These are phyloP conservation scores for Wickerhamomyces sydowiorum DNA, from an alignment of 805 yeast species.

Conservation along the genomic window DNA sequence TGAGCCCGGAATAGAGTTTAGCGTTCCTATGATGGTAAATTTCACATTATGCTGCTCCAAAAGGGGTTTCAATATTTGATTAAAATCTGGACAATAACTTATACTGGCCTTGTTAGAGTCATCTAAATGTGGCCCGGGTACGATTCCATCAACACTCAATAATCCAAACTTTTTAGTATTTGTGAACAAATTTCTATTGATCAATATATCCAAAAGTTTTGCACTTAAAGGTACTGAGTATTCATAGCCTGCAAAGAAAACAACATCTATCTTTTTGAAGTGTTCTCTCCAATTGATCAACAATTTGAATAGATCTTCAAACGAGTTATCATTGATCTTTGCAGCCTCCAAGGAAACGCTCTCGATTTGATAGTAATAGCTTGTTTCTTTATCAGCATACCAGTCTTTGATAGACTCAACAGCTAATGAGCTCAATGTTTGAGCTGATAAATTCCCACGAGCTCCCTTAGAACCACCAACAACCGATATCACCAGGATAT, in stretches of 20 bases:
- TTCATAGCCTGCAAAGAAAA: conserved; percentile 46
- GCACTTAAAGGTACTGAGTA: conserved; percentile 49
- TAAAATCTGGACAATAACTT: background rate
- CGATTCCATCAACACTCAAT: conserved; percentile 30
- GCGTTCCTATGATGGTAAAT: conserved; percentile 43
- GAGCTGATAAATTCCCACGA: conserved; percentile 4
- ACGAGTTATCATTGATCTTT: conserved; percentile 24
- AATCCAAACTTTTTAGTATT: conserved; percentile 24
- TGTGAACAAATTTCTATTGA: conserved; percentile 23
- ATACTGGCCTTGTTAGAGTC: conserved; percentile 16
- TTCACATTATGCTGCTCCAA: conserved; percentile 35
- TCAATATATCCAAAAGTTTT: conserved; percentile 38
- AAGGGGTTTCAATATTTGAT: background rate
- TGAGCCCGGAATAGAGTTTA: conserved; percentile 46
- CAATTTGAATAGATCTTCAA: conserved; percentile 38
- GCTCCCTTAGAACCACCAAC: conserved; percentile 25
- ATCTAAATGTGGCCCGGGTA: conserved; percentile 33
- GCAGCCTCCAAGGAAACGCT: conserved; percentile 31
- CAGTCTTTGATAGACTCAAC: conserved; percentile 25
- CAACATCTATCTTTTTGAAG: conserved; percentile 40
- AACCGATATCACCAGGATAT: conserved; percentile 25
- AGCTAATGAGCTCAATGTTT: conserved; percentile 21
- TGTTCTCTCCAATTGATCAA: conserved; percentile 43
- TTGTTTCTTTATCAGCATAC: conserved; percentile 3
- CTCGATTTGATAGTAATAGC: conserved; percentile 11